Evolutionary conservation across 148 eudicot species (phyloP), one percentile per base, ranked within the genome.

Genomic region (Amaranthus hypochondriacus): DNA sequence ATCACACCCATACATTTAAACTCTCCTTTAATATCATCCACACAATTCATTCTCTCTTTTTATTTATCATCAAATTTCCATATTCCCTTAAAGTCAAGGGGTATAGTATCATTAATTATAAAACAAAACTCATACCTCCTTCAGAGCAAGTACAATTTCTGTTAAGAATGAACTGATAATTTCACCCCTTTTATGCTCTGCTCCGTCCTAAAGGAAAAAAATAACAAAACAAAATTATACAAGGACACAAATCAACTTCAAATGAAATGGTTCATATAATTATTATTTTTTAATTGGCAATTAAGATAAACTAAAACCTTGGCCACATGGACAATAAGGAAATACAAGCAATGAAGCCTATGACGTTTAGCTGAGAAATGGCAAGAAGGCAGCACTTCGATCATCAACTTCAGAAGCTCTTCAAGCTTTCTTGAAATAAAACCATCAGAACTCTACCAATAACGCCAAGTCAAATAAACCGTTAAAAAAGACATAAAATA

Each of bases 301-400:
- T 8, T 49, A 67, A 0, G 60, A 66, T 3, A 60, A 53, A 44
- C 7, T 5, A 48, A 66, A 67, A 92, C 99, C 99, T 96, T 90
- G 52, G 88, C 76, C 46, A 81, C 83, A 81, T 89, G 85, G 43
- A 87, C 85, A 81, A 92, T 89, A 70, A 96, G 69, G 74, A 82
- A 88, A 84, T 89, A 90, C 75, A 96, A 81, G 78, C 97, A 96
- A 79, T 89, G 89, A 48, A 96, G 97, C 75, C 99, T 90, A 80
- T 89, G 86, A 71, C 92, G 99, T 76, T 96, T 96, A 54, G 99
- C 97, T 14, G 99, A 85, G 83, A 86, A 87, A 81, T 96, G 99
- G 77, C 99, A 92, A 28, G 82, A 84, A 66, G 92, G 92, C 66
- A 90, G 82, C 80, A 78, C 84, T 74, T 86, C 90, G 70, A 85